A percentile compares a stretch with the other conserved stretches of the same genome.
Conservation (phyloP, 305 asterid genomes). For the Coffea humblotiana region DNA sequence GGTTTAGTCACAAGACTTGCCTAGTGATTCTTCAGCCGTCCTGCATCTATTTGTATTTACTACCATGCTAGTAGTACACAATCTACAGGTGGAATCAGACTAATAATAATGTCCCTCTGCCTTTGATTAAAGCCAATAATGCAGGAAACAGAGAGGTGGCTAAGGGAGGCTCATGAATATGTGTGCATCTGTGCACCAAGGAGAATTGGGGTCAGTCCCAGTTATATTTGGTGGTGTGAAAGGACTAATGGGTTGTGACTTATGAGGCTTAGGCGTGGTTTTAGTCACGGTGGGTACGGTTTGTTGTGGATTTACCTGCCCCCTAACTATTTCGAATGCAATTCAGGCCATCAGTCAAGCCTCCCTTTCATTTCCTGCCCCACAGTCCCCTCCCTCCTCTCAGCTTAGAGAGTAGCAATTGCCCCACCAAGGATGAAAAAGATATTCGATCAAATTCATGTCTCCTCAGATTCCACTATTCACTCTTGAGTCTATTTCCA, state of each 20-base stretch:
- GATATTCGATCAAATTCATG: slow-evolving; percentile 28
- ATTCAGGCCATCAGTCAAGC: slow-evolving; percentile 29
- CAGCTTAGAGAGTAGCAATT: neutral
- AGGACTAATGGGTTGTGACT: slow-evolving; percentile 15
- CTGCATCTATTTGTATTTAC: neutral
- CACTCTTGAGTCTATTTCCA: neutral
- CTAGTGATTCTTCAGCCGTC: slow-evolving; percentile 3
- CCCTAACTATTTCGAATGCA: slow-evolving; percentile 39
- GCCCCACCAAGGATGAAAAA: slow-evolving; percentile 26
- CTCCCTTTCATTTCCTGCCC: slow-evolving; percentile 27
- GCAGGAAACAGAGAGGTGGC: slow-evolving; percentile 14
- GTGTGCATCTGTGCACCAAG: slow-evolving; percentile 36
- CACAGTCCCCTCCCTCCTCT: slow-evolving; percentile 17
- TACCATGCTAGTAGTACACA: neutral
- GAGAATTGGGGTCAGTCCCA: neutral
- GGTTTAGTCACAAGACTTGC: neutral
- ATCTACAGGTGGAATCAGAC: slow-evolving; percentile 14
- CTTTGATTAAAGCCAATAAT: slow-evolving; percentile 23
- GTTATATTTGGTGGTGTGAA: slow-evolving; percentile 15
- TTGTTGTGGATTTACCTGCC: slow-evolving; percentile 42
- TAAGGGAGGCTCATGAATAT: slow-evolving; percentile 22
- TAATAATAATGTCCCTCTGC: slow-evolving; percentile 18
- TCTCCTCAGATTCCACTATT: slow-evolving; percentile 29
- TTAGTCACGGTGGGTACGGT: slow-evolving; percentile 36
- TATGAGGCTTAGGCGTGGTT: slow-evolving; percentile 4